These are phyloP conservation scores for Stipa capillata DNA, from an alignment of 176 grass and related monocot genomes.

Conservation along the genomic window DNA sequence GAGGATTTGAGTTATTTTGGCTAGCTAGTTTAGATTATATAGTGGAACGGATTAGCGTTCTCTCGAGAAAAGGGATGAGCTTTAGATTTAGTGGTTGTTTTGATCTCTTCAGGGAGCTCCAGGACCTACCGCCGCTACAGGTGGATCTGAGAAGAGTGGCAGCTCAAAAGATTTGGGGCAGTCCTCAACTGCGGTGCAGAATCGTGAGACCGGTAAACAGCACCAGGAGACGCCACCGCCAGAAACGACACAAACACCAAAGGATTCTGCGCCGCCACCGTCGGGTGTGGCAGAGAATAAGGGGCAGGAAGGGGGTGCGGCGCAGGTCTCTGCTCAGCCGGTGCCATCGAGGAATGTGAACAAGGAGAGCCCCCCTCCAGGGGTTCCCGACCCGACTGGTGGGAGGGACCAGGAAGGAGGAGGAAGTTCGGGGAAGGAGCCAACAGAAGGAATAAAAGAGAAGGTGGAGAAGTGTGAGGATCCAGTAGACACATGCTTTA, in stretches of 20 bases:
- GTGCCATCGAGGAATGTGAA: not conserved
- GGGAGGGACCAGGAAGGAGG: not conserved
- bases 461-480: not conserved
- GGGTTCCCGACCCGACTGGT: not conserved
- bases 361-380: not conserved
- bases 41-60: not conserved
- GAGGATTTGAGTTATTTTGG: not conserved
- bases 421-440: not conserved
- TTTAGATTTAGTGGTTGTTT: not conserved
- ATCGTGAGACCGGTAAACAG: not conserved
- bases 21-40: not conserved
- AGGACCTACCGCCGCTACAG: not conserved
- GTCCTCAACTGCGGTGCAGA: not conserved
- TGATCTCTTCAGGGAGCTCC: slow-evolving; percentile 21
- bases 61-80: too few species aligned
- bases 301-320: not conserved
- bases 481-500: not conserved
- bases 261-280: not conserved
- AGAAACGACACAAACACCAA: not conserved
- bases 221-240: not conserved
- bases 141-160: slow-evolving; percentile 6
- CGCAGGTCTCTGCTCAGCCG: not conserved
- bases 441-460: not conserved
- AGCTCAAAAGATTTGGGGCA: not conserved
- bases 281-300: not conserved